These are phyloP conservation scores for Fusarium heterosporum DNA, from an alignment of 2,329 filamentous ascomycete genomes.

Conservation along the genomic window DNA sequence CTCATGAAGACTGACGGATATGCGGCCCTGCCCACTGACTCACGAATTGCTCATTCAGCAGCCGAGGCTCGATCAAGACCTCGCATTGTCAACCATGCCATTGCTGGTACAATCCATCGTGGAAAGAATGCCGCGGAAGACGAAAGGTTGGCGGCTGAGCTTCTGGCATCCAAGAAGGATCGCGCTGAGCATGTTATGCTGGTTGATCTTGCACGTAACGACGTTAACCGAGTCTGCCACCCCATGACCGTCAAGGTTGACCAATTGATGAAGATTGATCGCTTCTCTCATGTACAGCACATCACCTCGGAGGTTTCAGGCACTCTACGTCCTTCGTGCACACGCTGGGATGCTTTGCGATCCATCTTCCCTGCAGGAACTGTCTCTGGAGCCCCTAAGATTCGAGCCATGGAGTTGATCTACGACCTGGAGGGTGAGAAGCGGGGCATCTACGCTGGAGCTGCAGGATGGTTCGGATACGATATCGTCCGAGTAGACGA, in stretches of 20 bases:
- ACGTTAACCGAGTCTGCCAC: constrained; percentile 95
- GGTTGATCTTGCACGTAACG: constrained; percentile 94
- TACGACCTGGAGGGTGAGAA: constrained; percentile 95
- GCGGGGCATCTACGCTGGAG: constrained; percentile 93
- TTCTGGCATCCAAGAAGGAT: constrained; percentile 79
- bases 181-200: constrained; percentile 97
- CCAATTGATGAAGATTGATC: constrained; percentile 91
- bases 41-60: constrained; percentile 44
- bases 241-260: constrained; percentile 91
- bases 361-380: constrained; percentile 98
- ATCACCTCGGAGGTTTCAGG: constrained; percentile 96
- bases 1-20: constrained; percentile 76
- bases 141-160: constrained; percentile 77
- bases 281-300: constrained; percentile 97
- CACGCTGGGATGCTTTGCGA: constrained; percentile 93
- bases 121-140: constrained; percentile 80
- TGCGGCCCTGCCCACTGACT: constrained; percentile 40
- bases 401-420: constrained; percentile 96
- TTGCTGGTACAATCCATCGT: constrained; percentile 93
- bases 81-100: constrained; percentile 94
- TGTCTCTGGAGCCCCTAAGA: constrained; percentile 94
- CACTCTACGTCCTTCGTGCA: constrained; percentile 83
- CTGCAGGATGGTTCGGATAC: constrained; percentile 97
- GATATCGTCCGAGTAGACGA: constrained; percentile 75
- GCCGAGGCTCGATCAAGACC: constrained; percentile 71